A percentile compares a stretch with the other conserved stretches of the same genome.
Conservation (phyloP, 2,329 filamentous ascomycete genomes). For the Alternaria burnsii region DNA sequence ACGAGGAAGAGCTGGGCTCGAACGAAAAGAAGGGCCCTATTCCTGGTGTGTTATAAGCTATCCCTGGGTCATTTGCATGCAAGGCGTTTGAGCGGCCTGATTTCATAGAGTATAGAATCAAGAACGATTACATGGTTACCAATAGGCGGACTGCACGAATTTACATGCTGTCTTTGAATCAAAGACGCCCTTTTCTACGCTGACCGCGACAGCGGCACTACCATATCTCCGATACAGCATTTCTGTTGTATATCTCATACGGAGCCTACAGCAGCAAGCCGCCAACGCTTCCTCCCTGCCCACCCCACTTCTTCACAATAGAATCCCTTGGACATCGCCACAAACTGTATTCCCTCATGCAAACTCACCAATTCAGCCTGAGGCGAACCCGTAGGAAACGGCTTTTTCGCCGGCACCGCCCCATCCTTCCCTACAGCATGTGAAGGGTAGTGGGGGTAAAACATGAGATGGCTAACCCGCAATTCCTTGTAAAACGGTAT, state of each 20-base stretch:
- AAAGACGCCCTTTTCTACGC: too few relatives aligned
- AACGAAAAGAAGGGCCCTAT: conserved; percentile 59
- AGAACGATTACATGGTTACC: not conserved
- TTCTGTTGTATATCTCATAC: not conserved
- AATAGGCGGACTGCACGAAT: not conserved
- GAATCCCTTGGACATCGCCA: not conserved
- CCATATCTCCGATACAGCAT: not conserved
- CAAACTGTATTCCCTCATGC: not conserved
- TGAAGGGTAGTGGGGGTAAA: not conserved
- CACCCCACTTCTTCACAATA: conserved; percentile 6
- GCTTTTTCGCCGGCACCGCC: not conserved
- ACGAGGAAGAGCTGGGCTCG: conserved; percentile 58
- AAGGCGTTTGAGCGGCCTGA: conserved; percentile 8
- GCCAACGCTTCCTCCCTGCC: conserved; percentile 4
- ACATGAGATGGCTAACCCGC: not conserved
- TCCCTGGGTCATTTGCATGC: not conserved
- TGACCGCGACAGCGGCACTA: too few relatives aligned
- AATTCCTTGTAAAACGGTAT: not conserved
- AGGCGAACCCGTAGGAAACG: not conserved
- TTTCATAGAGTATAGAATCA: conserved; percentile 7
- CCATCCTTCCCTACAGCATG: not conserved
- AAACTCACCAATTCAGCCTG: not conserved
- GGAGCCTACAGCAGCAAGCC: conserved; percentile 5
- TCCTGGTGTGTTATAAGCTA: conserved; percentile 44
- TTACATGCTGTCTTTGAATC: not conserved